Evolutionary conservation across 2,329 filamentous ascomycete genomes (phyloP), one percentile per base, ranked within the genome.

Genomic region (Ascochyta fabae): DNA sequence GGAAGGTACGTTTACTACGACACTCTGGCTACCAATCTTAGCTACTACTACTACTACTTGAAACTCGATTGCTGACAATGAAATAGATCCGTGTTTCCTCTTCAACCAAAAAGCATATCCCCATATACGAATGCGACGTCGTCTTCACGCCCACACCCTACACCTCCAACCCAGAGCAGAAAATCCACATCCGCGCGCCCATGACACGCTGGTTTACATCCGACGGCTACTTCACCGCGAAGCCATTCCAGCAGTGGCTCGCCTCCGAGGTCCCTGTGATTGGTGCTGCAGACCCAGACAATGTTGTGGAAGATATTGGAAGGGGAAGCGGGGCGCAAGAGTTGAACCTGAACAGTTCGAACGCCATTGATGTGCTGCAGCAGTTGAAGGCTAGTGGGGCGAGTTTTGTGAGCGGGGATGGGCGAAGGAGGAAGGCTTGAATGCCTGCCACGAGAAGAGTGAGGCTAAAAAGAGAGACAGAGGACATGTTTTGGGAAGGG

Each of bases 241-340:
- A 85, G 63, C 90, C 91, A 6, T 93, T 95, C 77, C 91, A 95
- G 81, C 84, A 87, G 71, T 86, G 91, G 78, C 80, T 95, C 43
- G 90, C 89, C 10, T 83, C 83, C n/a, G 82, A 83, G 36, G 81
- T 94, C 3, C 84, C 87, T 1, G 71, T 84, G 29, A 83, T 94
- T 58, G 90, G 87, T 46, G 81, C 81, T 64, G 82, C 82, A 29
- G 90, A 94, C 67, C 83, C 87, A 24, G 77, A 77, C 54, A 81
- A 80, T 41, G 79, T 80, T 3, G 70, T 77, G 5, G 77, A 78
- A 55, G 78, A 79, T 51, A 77, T 77, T 66, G 75, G 75, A 3
- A 58, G 75, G 27, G 75, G 75, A 24, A 76, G 63, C 35, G 67
- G 61, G 46, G 60, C 60, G 4, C 57, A 67, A 31, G 61, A 57